Evolutionary conservation across 2,329 filamentous ascomycete species (phyloP).

Genomic region (Neofusicoccum sp.): DNA sequence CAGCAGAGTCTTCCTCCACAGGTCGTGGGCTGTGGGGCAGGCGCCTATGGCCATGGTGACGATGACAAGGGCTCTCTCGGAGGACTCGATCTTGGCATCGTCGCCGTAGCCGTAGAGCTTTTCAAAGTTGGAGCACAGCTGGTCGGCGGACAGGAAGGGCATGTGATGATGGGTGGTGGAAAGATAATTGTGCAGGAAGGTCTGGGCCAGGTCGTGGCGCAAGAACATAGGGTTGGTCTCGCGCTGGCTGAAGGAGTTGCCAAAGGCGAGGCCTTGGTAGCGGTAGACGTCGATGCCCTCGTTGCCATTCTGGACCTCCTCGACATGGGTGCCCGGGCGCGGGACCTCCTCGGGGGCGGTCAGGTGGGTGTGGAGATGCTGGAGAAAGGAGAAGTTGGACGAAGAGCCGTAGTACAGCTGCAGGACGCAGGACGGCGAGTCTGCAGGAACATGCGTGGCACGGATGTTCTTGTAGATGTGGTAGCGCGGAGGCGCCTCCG

Average conservation of each 20-base stretch:
- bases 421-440: slow-evolving; percentile 19
- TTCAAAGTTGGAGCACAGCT: slow-evolving; percentile 16
- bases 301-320: slow-evolving; percentile 21
- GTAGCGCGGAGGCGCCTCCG: slow-evolving; percentile 19
- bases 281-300: slow-evolving; percentile 18
- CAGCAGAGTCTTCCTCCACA: slow-evolving; percentile 12
- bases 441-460: slow-evolving; percentile 12
- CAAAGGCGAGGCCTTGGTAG: slow-evolving; percentile 23
- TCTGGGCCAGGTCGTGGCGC: slow-evolving; percentile 10
- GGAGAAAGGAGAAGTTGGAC: slow-evolving; percentile 21
- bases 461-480: slow-evolving; percentile 22
- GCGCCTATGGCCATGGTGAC: slow-evolving; percentile 21
- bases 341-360: slow-evolving; percentile 18
- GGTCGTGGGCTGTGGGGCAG: slow-evolving; percentile 7
- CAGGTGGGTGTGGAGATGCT: slow-evolving; percentile 20
- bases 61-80: slow-evolving; percentile 17
- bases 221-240: slow-evolving; percentile 20
- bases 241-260: slow-evolving; percentile 6
- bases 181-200: slow-evolving; percentile 20
- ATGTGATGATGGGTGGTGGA: slow-evolving; percentile 5
- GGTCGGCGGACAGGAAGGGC: slow-evolving; percentile 13
- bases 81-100: slow-evolving; percentile 14
- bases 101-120: slow-evolving; percentile 17
- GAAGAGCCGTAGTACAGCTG: slow-evolving; percentile 23
- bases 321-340: neutral